Conservation (phyloP, 2,329 filamentous ascomycete genomes). For the Aspergillus fischeri region DNA sequence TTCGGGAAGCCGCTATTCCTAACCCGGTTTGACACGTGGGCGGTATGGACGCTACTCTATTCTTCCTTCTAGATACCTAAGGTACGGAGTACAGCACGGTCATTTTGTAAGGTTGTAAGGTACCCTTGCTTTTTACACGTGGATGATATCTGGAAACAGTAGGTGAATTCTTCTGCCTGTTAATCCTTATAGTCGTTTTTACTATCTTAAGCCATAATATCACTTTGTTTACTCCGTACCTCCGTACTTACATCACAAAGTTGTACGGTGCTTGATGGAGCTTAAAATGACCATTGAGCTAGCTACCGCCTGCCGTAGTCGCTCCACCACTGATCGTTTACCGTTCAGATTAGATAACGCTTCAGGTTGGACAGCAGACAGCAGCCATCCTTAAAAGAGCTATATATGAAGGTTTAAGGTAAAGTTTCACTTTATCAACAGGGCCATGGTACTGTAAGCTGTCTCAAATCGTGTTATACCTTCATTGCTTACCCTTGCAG, state of each 20-base stretch:
- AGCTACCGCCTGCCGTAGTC: conserved; percentile 1
- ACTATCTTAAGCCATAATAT: background rate
- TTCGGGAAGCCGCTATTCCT: background rate
- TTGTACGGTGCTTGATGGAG: background rate
- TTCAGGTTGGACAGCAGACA: background rate
- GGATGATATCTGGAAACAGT: too few species aligned
- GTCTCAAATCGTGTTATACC: background rate
- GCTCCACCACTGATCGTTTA: background rate
- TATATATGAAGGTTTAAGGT: background rate
- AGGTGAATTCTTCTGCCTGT: background rate
- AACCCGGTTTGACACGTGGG: background rate
- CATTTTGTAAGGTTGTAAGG: background rate
- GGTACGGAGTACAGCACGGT: too few species aligned
- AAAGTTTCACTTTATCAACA: background rate
- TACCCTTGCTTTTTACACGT: too few species aligned
- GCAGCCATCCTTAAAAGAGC: background rate
- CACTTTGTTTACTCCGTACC: background rate
- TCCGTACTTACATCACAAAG: background rate
- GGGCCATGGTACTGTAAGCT: background rate
- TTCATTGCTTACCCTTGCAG: conserved; percentile 5
- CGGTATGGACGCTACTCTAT: background rate
- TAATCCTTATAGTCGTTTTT: background rate
- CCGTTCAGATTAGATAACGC: conserved; percentile 1
- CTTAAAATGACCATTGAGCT: conserved; percentile 3
- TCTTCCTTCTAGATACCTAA: too few species aligned